A percentile compares a stretch with the other conserved stretches of the same genome.
Conservation (phyloP, 768 basidiomycete genomes). For the Paxillus ammoniavirescens region DNA sequence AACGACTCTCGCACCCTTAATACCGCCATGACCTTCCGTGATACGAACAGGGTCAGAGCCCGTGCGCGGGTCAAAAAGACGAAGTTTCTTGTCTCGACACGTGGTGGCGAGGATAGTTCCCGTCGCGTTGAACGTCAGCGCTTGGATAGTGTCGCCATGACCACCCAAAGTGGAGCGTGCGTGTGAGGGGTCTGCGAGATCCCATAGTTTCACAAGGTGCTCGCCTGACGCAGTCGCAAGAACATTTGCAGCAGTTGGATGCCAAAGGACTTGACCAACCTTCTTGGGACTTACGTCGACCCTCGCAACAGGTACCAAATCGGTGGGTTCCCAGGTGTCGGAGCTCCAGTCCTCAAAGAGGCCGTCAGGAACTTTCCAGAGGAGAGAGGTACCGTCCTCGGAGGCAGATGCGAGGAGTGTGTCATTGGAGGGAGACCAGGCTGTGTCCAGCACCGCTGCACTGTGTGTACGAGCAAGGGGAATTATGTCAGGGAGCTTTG, state of each 20-base stretch:
- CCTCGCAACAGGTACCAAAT: constrained; percentile 82
- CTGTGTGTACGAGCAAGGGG: constrained; percentile 89
- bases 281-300: constrained; percentile 83
- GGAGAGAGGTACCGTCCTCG: constrained; percentile 90
- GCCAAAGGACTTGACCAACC: constrained; percentile 92
- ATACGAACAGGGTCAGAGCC: constrained; percentile 80
- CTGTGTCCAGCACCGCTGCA: constrained; percentile 87
- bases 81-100: constrained; percentile 87
- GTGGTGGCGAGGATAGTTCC: constrained; percentile 87
- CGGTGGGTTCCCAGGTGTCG: constrained; percentile 78
- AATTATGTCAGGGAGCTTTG: constrained; percentile 87
- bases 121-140: constrained; percentile 74
- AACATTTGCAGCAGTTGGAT: constrained; percentile 86
- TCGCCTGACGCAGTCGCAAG: constrained; percentile 83
- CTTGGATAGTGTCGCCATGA: constrained; percentile 88
- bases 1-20: constrained; percentile 85
- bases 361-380: constrained; percentile 78
- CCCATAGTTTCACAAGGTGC: constrained; percentile 88
- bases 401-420: constrained; percentile 85
- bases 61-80: constrained; percentile 87
- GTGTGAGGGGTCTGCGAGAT: constrained; percentile 72
- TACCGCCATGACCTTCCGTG: constrained; percentile 86
- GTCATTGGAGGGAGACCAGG: constrained; percentile 96
- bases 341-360: constrained; percentile 82
- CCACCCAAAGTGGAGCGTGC: constrained; percentile 62